phyloP scores from a whole-genome alignment of 495 filamentous ascomycete genomes.

The Hypoxylon subgilvum region DNA sequence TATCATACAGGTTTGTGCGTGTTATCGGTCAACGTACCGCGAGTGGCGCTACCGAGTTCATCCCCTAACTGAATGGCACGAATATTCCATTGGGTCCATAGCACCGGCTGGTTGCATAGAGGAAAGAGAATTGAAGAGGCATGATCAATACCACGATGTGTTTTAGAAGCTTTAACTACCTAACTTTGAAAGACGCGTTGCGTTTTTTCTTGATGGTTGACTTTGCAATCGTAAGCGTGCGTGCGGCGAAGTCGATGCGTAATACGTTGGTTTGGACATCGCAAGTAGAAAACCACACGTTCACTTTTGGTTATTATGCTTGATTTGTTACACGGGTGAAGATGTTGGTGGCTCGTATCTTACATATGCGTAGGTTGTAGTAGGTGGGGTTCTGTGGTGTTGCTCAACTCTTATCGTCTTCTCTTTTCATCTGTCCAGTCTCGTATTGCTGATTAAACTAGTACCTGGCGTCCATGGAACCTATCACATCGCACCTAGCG shows the following conservation, averaged over 20 bases:
- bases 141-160: constrained; percentile 24
- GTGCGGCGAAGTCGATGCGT: constrained; percentile 17
- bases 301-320: too few species aligned
- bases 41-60: constrained; percentile 6
- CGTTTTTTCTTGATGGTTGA: constrained; percentile 15
- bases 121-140: constrained; percentile 9
- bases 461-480: too few species aligned
- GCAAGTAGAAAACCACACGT: constrained; percentile 12
- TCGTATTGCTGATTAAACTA: too few species aligned
- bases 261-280: constrained; percentile 9
- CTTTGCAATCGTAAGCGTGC: constrained; percentile 20
- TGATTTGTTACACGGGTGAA: too few species aligned
- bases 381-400: too few species aligned
- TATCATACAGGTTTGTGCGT: constrained; percentile 4
- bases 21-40: constrained; percentile 8
- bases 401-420: too few species aligned
- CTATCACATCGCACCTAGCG: background rate
- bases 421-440: background rate
- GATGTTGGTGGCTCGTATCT: too few species aligned
- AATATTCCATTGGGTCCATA: constrained; percentile 25
- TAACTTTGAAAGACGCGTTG: constrained; percentile 6
- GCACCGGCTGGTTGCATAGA: constrained; percentile 35
- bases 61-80: constrained; percentile 2
- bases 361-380: too few species aligned
- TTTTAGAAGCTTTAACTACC: constrained; percentile 12